Percentiles rank a stretch among this genome's conserved stretches.
These are phyloP conservation scores for Termitomyces eurrhizus DNA, from an alignment of 768 basidiomycete genomes.

Conservation along the genomic window DNA sequence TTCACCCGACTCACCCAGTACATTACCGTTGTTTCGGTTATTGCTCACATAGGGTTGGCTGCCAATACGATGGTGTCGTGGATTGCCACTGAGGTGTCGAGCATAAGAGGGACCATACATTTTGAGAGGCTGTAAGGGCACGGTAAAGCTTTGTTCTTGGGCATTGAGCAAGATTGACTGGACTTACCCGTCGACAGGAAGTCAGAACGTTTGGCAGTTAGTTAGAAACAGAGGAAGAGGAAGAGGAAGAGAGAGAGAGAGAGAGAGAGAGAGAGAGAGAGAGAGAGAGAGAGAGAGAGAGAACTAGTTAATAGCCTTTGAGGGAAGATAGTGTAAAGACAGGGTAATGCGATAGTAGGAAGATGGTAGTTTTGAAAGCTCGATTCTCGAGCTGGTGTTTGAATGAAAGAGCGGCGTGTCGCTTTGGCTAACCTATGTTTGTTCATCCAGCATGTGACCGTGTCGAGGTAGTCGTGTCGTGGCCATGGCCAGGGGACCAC, in stretches of 20 bases:
- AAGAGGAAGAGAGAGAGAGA: neutral
- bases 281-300: neutral
- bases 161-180: neutral
- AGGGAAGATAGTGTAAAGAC: neutral
- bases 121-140: no score
- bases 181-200: neutral
- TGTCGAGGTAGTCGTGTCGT: neutral
- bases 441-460: neutral
- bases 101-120: neutral
- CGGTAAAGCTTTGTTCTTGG: no score
- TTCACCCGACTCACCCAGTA: neutral
- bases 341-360: neutral
- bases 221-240: neutral
- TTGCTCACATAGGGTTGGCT: neutral
- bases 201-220: neutral
- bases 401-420: neutral
- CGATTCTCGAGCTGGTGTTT: neutral
- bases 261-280: neutral
- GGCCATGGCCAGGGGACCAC: neutral
- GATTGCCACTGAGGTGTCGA: no score
- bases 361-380: neutral
- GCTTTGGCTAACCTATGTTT: neutral
- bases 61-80: neutral
- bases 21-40: neutral
- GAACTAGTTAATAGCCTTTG: neutral